A percentile compares a stretch with the other conserved stretches of the same genome.
phyloP scores from a whole-genome alignment of 768 basidiomycete genomes.

The Xerocomus spinulosus region DNA sequence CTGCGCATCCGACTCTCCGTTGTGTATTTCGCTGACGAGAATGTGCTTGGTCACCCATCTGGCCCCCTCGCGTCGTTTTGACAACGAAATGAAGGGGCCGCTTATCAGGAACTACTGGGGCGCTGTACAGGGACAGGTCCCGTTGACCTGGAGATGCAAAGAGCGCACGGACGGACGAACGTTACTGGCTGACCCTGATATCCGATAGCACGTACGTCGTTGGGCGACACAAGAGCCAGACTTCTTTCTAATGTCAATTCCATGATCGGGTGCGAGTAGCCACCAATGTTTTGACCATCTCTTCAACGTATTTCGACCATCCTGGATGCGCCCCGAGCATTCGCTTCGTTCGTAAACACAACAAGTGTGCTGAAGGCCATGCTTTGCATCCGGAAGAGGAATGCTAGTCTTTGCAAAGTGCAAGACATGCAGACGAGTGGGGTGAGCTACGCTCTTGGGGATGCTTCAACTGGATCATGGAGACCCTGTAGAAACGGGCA shows the following conservation, averaged over 20 bases:
- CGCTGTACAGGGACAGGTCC: conserved; percentile 19
- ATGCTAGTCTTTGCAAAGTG: conserved; percentile 29
- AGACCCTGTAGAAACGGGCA: conserved; percentile 28
- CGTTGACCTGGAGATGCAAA: conserved; percentile 33
- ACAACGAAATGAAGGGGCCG: no score
- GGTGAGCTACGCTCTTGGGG: no score
- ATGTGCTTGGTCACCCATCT: no score
- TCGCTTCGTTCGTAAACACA: conserved; percentile 13
- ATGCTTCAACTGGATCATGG: no score
- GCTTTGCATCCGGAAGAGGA: conserved; percentile 1
- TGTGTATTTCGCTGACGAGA: neutral
- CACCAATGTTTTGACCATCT: neutral
- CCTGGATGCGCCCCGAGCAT: conserved; percentile 14
- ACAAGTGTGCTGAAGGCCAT: conserved; percentile 16
- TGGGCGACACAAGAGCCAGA: no score
- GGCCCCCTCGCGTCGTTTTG: no score
- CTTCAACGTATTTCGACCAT: conserved; percentile 15
- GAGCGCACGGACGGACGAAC: conserved; percentile 42
- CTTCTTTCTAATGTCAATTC: no score
- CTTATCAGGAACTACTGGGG: conserved; percentile 17
- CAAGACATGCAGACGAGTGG: no score
- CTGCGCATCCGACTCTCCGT: no score
- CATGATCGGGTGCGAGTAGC: no score
- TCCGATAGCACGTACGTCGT: conserved; percentile 34
- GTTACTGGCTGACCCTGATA: conserved; percentile 29